Evolutionary conservation across 371 early-diverging fungal species (phyloP).

Genomic region (Syncephalastrum sp.): DNA sequence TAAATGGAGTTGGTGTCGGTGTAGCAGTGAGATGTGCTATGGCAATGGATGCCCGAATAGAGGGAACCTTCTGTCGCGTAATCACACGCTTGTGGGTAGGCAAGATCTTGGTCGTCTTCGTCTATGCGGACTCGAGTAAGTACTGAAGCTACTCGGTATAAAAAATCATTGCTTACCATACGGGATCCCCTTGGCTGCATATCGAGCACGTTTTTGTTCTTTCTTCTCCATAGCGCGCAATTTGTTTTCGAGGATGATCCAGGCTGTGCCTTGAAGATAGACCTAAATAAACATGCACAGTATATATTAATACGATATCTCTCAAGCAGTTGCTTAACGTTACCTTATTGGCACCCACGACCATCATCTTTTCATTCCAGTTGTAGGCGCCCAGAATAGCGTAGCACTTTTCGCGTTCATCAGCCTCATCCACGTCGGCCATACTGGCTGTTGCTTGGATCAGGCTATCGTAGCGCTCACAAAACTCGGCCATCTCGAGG

Average conservation of each 20-base stretch:
- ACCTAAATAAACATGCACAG: conserved; percentile 25
- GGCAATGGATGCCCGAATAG: conserved; percentile 23
- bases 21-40: conserved; percentile 13
- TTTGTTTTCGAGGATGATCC: conserved; percentile 64
- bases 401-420: conserved; percentile 12
- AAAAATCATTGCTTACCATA: conserved; percentile 15
- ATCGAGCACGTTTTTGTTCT: conserved; percentile 23
- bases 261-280: conserved; percentile 65
- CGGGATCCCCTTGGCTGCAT: conserved; percentile 17
- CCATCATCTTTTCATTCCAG: conserved; percentile 16
- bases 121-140: not conserved
- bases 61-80: conserved; percentile 39
- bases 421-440: conserved; percentile 20
- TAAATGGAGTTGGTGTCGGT: conserved; percentile 28
- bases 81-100: not conserved
- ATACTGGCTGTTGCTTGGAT: conserved; percentile 40
- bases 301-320: not conserved
- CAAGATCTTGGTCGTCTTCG: conserved; percentile 16
- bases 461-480: conserved; percentile 63
- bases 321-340: not conserved
- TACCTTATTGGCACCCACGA: conserved; percentile 16
- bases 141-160: not conserved
- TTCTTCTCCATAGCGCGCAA: conserved; percentile 37
- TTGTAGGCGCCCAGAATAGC: conserved; percentile 11
- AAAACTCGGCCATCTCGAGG: conserved; percentile 51